A percentile compares a stretch with the other conserved stretches of the same genome.
phyloP scores from a whole-genome alignment of 257 asterid genomes.

The Solanum infundibuliforme region DNA sequence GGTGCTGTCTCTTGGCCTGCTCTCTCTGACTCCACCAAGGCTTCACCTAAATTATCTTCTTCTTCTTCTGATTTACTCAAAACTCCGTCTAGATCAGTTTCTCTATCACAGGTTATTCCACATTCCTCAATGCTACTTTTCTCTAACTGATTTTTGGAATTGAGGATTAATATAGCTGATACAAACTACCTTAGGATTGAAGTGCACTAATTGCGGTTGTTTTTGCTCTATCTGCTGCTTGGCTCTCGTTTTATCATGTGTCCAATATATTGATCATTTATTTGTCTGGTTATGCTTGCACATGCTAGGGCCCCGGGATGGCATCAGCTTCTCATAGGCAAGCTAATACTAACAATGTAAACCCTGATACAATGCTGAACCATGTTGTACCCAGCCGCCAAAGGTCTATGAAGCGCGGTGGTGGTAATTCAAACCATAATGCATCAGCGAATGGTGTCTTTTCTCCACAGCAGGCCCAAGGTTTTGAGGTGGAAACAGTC shows the following conservation, averaged over 20 bases:
- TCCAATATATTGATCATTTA: neutral
- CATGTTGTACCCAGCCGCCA: conserved; percentile 33
- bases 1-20: conserved; percentile 80
- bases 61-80: conserved; percentile 32
- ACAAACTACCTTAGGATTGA: neutral
- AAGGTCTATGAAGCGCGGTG: conserved; percentile 40
- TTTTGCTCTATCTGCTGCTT: neutral
- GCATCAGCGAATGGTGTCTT: conserved; percentile 21
- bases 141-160: neutral
- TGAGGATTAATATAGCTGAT: neutral
- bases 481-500: conserved; percentile 12
- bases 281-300: neutral
- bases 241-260: neutral
- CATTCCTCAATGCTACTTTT: neutral
- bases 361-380: conserved; percentile 25
- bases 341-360: conserved; percentile 12
- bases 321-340: conserved; percentile 34
- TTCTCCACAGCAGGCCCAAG: conserved; percentile 28
- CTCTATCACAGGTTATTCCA: conserved; percentile 36
- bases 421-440: conserved; percentile 24
- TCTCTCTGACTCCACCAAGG: conserved; percentile 58
- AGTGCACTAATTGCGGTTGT: neutral
- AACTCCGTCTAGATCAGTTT: conserved; percentile 18
- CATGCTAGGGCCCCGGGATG: conserved; percentile 14
- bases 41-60: conserved; percentile 44